These are phyloP conservation scores for Barnettozyma pratensis DNA, from an alignment of 805 yeast genomes.

Conservation along the genomic window DNA sequence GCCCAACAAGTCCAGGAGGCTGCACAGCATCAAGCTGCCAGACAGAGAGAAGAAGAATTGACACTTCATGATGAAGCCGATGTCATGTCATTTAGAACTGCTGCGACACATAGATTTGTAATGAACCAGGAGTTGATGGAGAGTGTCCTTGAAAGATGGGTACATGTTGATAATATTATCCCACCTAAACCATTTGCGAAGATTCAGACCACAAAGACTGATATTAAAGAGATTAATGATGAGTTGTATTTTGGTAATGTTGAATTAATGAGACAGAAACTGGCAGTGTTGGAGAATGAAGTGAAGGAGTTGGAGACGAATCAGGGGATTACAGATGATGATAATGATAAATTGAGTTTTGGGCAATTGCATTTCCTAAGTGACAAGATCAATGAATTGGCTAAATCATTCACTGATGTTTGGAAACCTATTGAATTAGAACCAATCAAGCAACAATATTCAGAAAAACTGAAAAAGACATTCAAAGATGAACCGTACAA, in stretches of 20 bases:
- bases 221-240: constrained; percentile 11
- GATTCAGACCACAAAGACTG: constrained; percentile 14
- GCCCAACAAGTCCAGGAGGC: constrained; percentile 6
- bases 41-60: constrained; percentile 17
- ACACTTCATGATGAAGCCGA: constrained; percentile 48
- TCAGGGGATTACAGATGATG: neutral
- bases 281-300: constrained; percentile 15
- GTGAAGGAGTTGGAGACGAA: constrained; percentile 10
- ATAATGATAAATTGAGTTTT: constrained; percentile 2
- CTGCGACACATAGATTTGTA: constrained; percentile 39
- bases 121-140: constrained; percentile 47
- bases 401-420: constrained; percentile 6
- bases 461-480: constrained; percentile 4
- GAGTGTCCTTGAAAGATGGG: constrained; percentile 39
- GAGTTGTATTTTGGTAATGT: constrained; percentile 24
- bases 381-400: constrained; percentile 7
- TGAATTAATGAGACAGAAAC: constrained; percentile 20
- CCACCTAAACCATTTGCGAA: constrained; percentile 32
- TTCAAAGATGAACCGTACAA: constrained; percentile 4
- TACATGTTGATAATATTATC: constrained; percentile 40
- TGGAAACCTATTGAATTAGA: constrained; percentile 3
- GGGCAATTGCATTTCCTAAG: constrained; percentile 4
- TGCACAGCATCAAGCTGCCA: constrained; percentile 6
- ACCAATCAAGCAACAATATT: constrained; percentile 5
- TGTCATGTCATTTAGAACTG: constrained; percentile 42